phyloP scores from a whole-genome alignment of 129 eudicot genomes.

The Scalesia atractyloides region DNA sequence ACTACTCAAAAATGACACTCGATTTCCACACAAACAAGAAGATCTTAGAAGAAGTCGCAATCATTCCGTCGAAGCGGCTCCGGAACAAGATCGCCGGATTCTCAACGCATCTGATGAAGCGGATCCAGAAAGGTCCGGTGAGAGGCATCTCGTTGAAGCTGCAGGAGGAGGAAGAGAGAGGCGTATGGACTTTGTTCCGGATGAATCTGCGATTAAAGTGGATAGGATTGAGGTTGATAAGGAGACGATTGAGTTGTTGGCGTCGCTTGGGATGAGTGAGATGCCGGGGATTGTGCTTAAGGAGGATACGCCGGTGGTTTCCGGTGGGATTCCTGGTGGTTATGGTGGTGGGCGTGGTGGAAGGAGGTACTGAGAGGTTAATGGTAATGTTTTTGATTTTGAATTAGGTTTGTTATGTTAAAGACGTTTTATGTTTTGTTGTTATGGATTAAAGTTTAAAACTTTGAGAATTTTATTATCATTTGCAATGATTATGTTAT shows the following conservation, averaged over 20 bases:
- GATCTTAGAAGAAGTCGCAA: constrained; percentile 1
- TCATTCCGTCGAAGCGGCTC: constrained; percentile 5
- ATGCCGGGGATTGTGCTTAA: constrained; percentile 6
- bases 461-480: background rate
- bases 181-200: constrained; percentile 14
- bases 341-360: constrained; percentile 10
- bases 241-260: constrained; percentile 11
- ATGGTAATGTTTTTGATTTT: background rate
- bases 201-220: background rate
- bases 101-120: constrained; percentile 9
- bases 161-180: constrained; percentile 12
- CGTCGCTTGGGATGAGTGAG: constrained; percentile 12
- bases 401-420: background rate
- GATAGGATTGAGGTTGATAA: constrained; percentile 14
- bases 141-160: constrained; percentile 12
- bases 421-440: background rate
- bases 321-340: background rate
- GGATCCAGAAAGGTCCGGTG: constrained; percentile 17
- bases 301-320: background rate
- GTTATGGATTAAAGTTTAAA: background rate
- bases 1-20: constrained; percentile 12
- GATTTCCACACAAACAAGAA: constrained; percentile 17
- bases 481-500: background rate
- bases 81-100: constrained; percentile 16
- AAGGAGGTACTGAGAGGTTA: background rate